Evolutionary conservation across 768 basidiomycete species (phyloP), one percentile per base, ranked within the genome.

Genomic region (Cyclocybe cylindracea): DNA sequence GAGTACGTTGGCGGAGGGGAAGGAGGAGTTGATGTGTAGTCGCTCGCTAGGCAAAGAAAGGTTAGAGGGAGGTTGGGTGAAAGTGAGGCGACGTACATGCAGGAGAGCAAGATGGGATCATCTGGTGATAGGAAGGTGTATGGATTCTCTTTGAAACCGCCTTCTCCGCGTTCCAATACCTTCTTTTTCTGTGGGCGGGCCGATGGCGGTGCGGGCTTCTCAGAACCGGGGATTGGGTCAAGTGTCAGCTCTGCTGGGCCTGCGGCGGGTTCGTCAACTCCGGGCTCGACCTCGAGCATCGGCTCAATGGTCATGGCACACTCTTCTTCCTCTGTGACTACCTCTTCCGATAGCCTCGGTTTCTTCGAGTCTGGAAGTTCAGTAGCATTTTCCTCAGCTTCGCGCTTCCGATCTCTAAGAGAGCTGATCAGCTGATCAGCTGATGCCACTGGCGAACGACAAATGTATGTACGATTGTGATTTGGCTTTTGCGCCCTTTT

Each of bases 81-180:
- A 13, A 10, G 38, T 14, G 38, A 35, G 29, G 51, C 36, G 5
- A 71, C 86, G 66, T 67, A 93, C 94, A 87, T 78, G 82, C 89
- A 91, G 11, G 77, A 74, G 48, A 74, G 61, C 39, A 98, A 74
- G 46, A 86, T 79, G 5, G 85, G 84, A 62, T 97, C 87, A 51
- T 84, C 74, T 2, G 83, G 75, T 1, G 82, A 64, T 31, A 98
- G 70, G 71, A 88, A 94, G 0, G 89, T 92, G 66, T 89, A 97
- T 1, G 95, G 94, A 66, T 91, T 91, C 67, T 98, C 95, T 64
- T 88, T 94, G 77, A 89, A 94, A 10, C 70, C 68, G 11, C 74
- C 68, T 50, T 67, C 69, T 31, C 64, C 66, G 10, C 61, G 51
- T 40, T 66, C 65, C 41, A 24, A 45, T 53, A 59, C 57, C 48